phyloP scores from a whole-genome alignment of 2,329 filamentous ascomycete species.

The Graphiopsis chlorocephala region DNA sequence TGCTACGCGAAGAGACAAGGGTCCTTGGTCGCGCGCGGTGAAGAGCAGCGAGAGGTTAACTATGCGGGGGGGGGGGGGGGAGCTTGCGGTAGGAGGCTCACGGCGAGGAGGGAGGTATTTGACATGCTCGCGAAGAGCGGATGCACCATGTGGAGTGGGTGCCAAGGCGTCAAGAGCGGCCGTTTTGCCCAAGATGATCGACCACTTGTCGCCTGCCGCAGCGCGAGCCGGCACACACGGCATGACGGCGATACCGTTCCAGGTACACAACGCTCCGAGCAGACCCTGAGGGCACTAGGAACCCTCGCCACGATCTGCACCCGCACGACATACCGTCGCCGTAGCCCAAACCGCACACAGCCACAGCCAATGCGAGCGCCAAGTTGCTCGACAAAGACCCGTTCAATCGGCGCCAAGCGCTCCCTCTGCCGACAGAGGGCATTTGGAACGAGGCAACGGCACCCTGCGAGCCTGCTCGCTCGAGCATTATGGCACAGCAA shows the following conservation, averaged over 20 bases:
- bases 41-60: not conserved
- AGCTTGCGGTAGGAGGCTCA: not conserved
- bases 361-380: conserved; percentile 14
- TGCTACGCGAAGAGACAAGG: not conserved
- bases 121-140: not conserved
- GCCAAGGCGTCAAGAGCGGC: conserved; percentile 9
- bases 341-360: not conserved
- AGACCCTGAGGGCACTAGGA: conserved; percentile 2
- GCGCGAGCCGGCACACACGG: not conserved
- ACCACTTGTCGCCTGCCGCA: not conserved
- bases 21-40: too few species aligned
- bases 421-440: not conserved
- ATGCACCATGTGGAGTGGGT: not conserved
- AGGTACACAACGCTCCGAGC: not conserved
- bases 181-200: not conserved
- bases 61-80: not conserved
- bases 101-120: not conserved
- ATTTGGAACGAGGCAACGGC: not conserved
- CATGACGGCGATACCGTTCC: not conserved
- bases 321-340: conserved; percentile 5
- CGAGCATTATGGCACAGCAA: conserved; percentile 13
- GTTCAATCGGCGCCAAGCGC: conserved; percentile 2
- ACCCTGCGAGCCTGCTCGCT: conserved; percentile 6
- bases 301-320: conserved; percentile 11
- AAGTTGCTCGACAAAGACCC: conserved; percentile 5